phyloP scores from a whole-genome alignment of 768 basidiomycete genomes.

The Filobasidium wieringae region DNA sequence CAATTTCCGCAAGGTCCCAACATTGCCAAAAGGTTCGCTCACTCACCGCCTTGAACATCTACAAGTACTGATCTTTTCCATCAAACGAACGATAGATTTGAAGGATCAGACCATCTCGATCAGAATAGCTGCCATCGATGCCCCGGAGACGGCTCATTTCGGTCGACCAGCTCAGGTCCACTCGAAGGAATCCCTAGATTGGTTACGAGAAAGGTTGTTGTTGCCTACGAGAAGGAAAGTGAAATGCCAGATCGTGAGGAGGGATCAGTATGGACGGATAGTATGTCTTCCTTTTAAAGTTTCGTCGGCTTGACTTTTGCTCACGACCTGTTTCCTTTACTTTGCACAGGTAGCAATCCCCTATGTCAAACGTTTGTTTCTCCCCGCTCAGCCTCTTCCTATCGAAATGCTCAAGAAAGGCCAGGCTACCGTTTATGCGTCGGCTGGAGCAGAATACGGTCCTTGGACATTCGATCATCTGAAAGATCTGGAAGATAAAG shows the following conservation, averaged over 20 bases:
- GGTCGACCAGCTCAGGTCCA: constrained; percentile 68
- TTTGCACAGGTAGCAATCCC: constrained; percentile 55
- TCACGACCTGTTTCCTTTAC: background rate
- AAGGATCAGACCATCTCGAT: constrained; percentile 74
- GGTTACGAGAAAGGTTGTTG: constrained; percentile 36
- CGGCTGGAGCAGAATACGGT: constrained; percentile 70
- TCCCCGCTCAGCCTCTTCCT: constrained; percentile 52
- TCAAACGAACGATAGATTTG: constrained; percentile 45
- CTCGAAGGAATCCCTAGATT: constrained; percentile 58
- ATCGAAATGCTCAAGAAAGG: constrained; percentile 67
- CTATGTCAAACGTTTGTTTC: constrained; percentile 46
- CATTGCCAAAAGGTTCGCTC: constrained; percentile 47
- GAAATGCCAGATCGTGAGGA: constrained; percentile 58
- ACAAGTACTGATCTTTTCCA: background rate
- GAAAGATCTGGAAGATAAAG: constrained; percentile 53
- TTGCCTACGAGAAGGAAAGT: constrained; percentile 51
- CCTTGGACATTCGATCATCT: constrained; percentile 54
- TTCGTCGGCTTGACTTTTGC: background rate
- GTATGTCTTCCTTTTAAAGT: constrained; percentile 43
- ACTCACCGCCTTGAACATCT: background rate
- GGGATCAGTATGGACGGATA: constrained; percentile 73
- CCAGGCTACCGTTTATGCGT: constrained; percentile 62
- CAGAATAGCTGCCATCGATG: constrained; percentile 80
- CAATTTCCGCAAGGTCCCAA: constrained; percentile 57
- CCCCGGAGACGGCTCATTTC: constrained; percentile 84